Evolutionary conservation across 139 green algal genomes (phyloP).

Genomic region (Picochlorum costavermella): DNA sequence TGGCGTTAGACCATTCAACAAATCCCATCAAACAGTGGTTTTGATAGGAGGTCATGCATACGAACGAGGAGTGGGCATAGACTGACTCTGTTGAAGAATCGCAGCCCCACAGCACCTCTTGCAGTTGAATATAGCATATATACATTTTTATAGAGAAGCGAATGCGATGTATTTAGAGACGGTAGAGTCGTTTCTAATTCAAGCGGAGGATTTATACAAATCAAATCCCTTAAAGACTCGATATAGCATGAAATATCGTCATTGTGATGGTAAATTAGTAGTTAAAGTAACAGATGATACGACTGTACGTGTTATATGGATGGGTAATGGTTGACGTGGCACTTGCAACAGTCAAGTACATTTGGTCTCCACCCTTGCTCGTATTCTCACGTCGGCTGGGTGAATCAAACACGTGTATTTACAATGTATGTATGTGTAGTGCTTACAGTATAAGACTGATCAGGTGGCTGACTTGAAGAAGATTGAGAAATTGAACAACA

Average conservation of each 20-base stretch:
- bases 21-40: too few relatives aligned
- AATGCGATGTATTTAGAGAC: conserved; percentile 59
- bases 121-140: background rate
- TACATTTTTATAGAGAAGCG: too few relatives aligned
- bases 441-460: conserved; percentile 83
- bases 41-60: too few relatives aligned
- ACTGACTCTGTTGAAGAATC: too few relatives aligned
- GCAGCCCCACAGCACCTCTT: background rate
- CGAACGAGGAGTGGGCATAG: too few relatives aligned
- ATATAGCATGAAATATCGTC: conserved; percentile 80
- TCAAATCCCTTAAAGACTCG: conserved; percentile 58
- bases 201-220: conserved; percentile 58
- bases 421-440: conserved; percentile 35
- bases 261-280: conserved; percentile 70
- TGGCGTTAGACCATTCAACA: too few relatives aligned
- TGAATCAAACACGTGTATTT: too few relatives aligned
- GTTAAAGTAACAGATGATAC: conserved; percentile 85
- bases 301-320: conserved; percentile 30
- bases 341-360: too few relatives aligned
- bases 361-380: too few relatives aligned
- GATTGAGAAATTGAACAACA: conserved; percentile 75
- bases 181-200: conserved; percentile 65
- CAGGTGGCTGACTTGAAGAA: conserved; percentile 78
- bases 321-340: too few relatives aligned
- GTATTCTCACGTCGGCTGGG: background rate